Base-by-base conservation (phyloP, 495 filamentous ascomycete species). In the Mycothermus thermophilus region DNA sequence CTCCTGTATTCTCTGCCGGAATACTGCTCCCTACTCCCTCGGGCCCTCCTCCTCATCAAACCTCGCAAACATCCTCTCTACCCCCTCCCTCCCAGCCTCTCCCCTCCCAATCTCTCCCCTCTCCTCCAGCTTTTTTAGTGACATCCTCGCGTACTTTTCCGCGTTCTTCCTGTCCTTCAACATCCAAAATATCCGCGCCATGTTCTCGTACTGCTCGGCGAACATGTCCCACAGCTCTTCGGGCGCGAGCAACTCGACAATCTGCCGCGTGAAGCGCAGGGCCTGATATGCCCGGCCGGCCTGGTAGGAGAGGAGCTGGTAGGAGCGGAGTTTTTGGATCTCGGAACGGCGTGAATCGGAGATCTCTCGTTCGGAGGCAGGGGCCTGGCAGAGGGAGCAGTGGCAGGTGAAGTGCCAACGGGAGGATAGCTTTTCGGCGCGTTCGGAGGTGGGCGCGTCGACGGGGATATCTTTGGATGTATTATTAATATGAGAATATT, bases 341-440 rank as follows among this genome's bases (percentile, higher is more conserved):
- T 59, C 42, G 11, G 12, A 16, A 3, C 57, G 46, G 0, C 54
- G 52, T 19, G 47, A 48, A 32, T 64, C 58, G 8, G 58, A 62
- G 2, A 51, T 49, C 7, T 44, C 45, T 8, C 51, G 27, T 8
- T 54, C 52, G 1, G 34, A 32, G 16, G 40, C 30, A 4, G 42
- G 41, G n/a, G 47, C 47, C 4, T 48, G 44, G 40, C 58, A 64
- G 15, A 64, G 52, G 5, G 36, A 35, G 43, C 60, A 64, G 17
- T 32, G 35, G 45, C 60, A 64, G n/a, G 44, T 43, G 36, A 64
- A 62, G 4, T 49, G 47, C 57, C 58, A 62, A 11, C 46, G 46
- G 21, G 43, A 35, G n/a, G n/a, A n/a, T n/a, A 64, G 46, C 11
- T 32, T 37, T 6, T 26, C 20, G 9, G 48, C 35, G 15, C 60